Evolutionary conservation across 2,329 filamentous ascomycete species (phyloP).

Genomic region (Albophoma yamanashiensis): DNA sequence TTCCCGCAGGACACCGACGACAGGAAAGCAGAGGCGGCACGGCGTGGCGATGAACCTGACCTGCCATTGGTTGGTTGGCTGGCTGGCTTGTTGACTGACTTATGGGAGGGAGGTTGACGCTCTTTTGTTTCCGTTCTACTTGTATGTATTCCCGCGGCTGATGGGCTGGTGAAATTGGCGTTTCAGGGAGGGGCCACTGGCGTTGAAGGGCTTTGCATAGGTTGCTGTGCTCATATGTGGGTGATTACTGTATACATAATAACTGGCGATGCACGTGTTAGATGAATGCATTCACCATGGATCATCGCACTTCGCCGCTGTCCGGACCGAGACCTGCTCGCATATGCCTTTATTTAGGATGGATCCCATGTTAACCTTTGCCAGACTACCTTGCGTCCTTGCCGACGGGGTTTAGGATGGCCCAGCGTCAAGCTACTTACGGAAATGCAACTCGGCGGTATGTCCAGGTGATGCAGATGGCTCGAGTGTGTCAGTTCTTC

Average conservation of each 20-base stretch:
- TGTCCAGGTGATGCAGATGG: too few species aligned
- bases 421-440: background rate
- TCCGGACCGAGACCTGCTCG: background rate
- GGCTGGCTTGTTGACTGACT: background rate
- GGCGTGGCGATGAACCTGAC: constrained; percentile 16
- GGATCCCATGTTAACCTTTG: background rate
- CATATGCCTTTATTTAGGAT: background rate
- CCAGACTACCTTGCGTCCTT: background rate
- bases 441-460: background rate
- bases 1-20: constrained; percentile 14
- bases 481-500: background rate
- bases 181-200: background rate
- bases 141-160: background rate
- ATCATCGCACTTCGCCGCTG: background rate
- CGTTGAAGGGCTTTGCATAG: background rate
- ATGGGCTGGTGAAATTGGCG: background rate
- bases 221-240: background rate
- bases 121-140: background rate
- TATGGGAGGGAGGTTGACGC: background rate
- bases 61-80: background rate
- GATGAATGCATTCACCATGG: background rate
- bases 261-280: background rate
- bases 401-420: too few species aligned
- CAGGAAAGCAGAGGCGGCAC: constrained; percentile 18
- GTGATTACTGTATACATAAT: background rate